Percentiles rank a stretch among this genome's conserved stretches.
These are phyloP conservation scores for Psophocarpus tetragonolobus DNA, from an alignment of 306 rosid species.

Conservation along the genomic window DNA sequence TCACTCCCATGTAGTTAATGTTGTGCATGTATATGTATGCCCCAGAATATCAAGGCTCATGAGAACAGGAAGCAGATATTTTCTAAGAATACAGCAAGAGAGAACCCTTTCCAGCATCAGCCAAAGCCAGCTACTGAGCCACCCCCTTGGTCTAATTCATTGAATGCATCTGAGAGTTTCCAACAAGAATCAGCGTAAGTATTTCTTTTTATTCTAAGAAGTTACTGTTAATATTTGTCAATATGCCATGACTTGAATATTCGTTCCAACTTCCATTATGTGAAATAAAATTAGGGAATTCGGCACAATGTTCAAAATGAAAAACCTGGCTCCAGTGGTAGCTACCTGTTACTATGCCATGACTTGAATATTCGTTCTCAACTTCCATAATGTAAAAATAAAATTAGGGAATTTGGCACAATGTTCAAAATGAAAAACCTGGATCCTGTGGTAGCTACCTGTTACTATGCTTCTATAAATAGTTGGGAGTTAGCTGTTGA, in stretches of 20 bases:
- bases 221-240: conserved; percentile 5
- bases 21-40: conserved; percentile 18
- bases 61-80: conserved; percentile 90
- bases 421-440: neutral
- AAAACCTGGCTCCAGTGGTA: neutral
- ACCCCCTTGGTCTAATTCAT: conserved; percentile 80
- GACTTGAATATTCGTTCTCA: conserved; percentile 1
- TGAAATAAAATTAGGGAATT: neutral
- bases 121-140: conserved; percentile 68
- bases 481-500: neutral
- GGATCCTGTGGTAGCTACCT: neutral
- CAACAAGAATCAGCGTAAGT: conserved; percentile 65
- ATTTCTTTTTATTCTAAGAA: neutral
- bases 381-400: neutral
- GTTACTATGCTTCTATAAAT: neutral
- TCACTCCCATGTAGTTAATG: neutral
- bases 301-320: conserved; percentile 2
- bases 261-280: neutral
- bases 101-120: conserved; percentile 67
- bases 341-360: neutral
- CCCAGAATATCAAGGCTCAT: conserved; percentile 87
- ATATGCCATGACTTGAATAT: neutral
- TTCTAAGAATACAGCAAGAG: conserved; percentile 68
- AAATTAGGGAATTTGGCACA: conserved; percentile 5
- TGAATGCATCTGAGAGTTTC: conserved; percentile 47